A percentile compares a stretch with the other conserved stretches of the same genome.
These are phyloP conservation scores for Penicillium janthinellum DNA, from an alignment of 2,329 filamentous ascomycete genomes.

Conservation along the genomic window DNA sequence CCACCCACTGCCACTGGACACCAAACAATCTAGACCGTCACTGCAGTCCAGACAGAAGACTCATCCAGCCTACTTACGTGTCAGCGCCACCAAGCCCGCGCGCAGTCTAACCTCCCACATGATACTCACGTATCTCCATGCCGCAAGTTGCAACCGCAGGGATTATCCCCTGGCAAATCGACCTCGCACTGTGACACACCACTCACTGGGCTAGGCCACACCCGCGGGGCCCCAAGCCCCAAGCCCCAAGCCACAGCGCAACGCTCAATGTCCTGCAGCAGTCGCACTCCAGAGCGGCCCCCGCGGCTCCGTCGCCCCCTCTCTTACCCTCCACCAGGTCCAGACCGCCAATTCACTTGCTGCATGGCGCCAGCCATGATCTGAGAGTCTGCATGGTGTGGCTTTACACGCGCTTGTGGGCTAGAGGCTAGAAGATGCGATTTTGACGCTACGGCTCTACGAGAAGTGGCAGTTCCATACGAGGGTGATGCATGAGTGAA, in stretches of 20 bases:
- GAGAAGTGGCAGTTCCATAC: background rate
- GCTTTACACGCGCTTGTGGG: background rate
- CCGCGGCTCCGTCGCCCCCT: background rate
- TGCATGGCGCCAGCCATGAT: slow-evolving; percentile 21
- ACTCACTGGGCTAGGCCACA: too few species aligned
- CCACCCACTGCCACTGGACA: too few species aligned
- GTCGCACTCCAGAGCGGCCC: background rate
- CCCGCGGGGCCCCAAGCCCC: background rate
- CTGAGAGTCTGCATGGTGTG: slow-evolving; percentile 8
- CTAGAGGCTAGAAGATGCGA: background rate
- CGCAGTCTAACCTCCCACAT: slow-evolving; percentile 12
- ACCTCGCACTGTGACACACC: too few species aligned
- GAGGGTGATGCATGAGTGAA: slow-evolving; percentile 5
- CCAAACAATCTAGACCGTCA: background rate
- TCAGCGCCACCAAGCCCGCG: slow-evolving; percentile 26
- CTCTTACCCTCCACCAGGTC: slow-evolving; percentile 2
- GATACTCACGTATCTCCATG: slow-evolving; percentile 14
- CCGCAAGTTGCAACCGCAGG: background rate
- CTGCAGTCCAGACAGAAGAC: background rate
- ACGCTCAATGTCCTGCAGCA: background rate
- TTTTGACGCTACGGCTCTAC: background rate
- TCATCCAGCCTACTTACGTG: slow-evolving; percentile 20
- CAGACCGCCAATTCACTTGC: slow-evolving; percentile 25
- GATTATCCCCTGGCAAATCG: background rate
- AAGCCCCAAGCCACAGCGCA: background rate